Base-by-base conservation (phyloP, 805 yeast genomes). In the Alloascoidea africana region DNA sequence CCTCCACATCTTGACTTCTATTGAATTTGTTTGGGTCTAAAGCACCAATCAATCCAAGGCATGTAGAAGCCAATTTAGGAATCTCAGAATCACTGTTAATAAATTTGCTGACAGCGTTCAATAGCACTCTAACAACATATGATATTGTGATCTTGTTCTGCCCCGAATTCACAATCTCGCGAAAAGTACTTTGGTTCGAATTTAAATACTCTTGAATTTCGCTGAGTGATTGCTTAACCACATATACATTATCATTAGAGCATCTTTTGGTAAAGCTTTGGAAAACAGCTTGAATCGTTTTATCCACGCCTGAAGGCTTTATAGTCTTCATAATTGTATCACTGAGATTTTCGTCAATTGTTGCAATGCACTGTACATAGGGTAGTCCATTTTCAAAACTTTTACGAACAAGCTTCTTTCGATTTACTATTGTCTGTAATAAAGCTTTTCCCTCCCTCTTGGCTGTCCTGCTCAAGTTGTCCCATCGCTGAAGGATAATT, bases 21-120 rank as follows among this genome's bases (percentile, higher is more conserved):
- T 67, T 69, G 41, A 76, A 67, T 42, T 68, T 66, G 36, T 75
- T 69, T 3, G 76, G 59, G 50, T 85, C 95, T 6, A 82, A 50
- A 0, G 85, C 73, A 0, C 97, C 97, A 33, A 91, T 63, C 16
- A 74, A 55, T 1, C 94, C 77, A 5, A 91, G 59, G 19, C 85
- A 81, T 37, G 65, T 66, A 0, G 93, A 74, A 48, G 89, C 73
- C 33, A 70, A 63, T 3, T 61, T 58, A 2, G 84, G 64, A 4
- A 86, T 66, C 6, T 44, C 53, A 39, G 36, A 38, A 3, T 47
- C 44, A 4, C 41, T 33, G 14, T 45, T 43, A 2, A 51, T 34
- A 36, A 58, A 58, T 16, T 47, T 37, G 5, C 39, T 41, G 14
- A 48, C 41, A 4, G 51, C 48, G 11, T 44, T 40, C 11, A 61